Evolutionary conservation across 495 filamentous ascomycete species (phyloP).

Genomic region (Xylaria cubensis): DNA sequence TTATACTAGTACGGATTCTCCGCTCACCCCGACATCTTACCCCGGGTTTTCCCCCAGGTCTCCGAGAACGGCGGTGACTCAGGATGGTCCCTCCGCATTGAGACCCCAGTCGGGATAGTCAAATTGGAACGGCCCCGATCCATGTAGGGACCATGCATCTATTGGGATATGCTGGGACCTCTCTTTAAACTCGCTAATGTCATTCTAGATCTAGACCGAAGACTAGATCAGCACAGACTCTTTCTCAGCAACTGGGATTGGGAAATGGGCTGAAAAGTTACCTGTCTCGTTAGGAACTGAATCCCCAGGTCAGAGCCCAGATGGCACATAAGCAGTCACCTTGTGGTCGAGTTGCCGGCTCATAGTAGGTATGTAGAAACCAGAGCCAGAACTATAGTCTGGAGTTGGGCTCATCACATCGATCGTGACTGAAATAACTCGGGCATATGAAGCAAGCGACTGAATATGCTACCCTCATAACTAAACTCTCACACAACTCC

Average conservation of each 20-base stretch:
- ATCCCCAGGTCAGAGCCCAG: not conserved
- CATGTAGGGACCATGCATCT: constrained; percentile 16
- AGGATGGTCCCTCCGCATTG: constrained; percentile 1
- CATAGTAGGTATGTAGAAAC: not conserved
- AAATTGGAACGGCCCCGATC: not conserved
- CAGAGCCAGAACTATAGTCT: not conserved
- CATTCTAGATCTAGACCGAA: not conserved
- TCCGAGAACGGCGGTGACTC: constrained; percentile 17
- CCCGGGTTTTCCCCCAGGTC: constrained; percentile 13
- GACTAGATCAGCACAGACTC: not conserved
- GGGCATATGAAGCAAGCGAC: not conserved
- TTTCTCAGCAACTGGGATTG: not conserved
- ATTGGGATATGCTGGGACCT: not conserved
- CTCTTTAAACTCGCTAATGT: not conserved
- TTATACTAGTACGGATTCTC: not conserved
- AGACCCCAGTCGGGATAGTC: not conserved
- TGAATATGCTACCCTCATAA: not conserved
- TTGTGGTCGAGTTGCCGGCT: not conserved
- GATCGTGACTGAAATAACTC: not conserved
- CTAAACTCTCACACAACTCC: not conserved
- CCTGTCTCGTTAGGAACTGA: not conserved
- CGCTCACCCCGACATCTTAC: constrained; percentile 3
- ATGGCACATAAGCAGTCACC: not conserved
- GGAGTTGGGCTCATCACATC: too few relatives aligned
- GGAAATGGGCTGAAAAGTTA: not conserved